Conservation (phyloP, 495 filamentous ascomycete genomes). For the Penicillium silybi region DNA sequence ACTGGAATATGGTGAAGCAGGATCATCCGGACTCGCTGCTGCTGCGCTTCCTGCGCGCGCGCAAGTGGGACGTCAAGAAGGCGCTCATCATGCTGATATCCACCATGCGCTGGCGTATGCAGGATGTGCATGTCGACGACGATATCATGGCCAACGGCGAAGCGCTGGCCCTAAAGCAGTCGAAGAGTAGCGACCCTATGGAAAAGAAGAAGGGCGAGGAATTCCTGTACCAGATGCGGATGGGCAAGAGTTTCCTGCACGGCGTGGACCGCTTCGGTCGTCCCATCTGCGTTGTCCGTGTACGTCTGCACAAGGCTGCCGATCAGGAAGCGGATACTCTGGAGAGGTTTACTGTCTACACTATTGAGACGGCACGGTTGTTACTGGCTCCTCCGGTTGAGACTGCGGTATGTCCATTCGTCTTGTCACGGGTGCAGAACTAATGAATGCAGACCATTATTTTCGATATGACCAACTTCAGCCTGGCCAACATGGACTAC, state of each 20-base stretch:
- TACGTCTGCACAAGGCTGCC: constrained; percentile 70
- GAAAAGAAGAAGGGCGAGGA: constrained; percentile 69
- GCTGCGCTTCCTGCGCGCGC: constrained; percentile 82
- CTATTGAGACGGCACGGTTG: constrained; percentile 88
- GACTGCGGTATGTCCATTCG: constrained; percentile 69
- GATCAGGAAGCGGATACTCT: constrained; percentile 78
- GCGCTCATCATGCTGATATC: constrained; percentile 92
- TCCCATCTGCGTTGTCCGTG: constrained; percentile 84
- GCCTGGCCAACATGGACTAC: constrained; percentile 96
- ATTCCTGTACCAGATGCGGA: constrained; percentile 76
- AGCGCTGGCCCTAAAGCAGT: constrained; percentile 54
- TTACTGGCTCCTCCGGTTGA: constrained; percentile 77
- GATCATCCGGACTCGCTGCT: constrained; percentile 89
- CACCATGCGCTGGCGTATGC: constrained; percentile 85
- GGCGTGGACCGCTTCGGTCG: constrained; percentile 80
- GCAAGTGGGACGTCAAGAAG: constrained; percentile 95
- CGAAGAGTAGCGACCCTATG: constrained; percentile 49
- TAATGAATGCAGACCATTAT: constrained; percentile 61
- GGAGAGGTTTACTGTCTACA: constrained; percentile 87
- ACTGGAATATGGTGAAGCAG: constrained; percentile 96
- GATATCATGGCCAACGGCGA: constrained; percentile 84
- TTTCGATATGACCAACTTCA: constrained; percentile 94
- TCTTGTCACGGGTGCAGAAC: neutral
- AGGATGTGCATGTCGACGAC: constrained; percentile 79
- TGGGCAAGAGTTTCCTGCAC: constrained; percentile 95